Percentiles rank a stretch among this genome's conserved stretches.
Evolutionary conservation across 805 yeast species (phyloP).

Genomic region (Yamadazyma nakazawae): DNA sequence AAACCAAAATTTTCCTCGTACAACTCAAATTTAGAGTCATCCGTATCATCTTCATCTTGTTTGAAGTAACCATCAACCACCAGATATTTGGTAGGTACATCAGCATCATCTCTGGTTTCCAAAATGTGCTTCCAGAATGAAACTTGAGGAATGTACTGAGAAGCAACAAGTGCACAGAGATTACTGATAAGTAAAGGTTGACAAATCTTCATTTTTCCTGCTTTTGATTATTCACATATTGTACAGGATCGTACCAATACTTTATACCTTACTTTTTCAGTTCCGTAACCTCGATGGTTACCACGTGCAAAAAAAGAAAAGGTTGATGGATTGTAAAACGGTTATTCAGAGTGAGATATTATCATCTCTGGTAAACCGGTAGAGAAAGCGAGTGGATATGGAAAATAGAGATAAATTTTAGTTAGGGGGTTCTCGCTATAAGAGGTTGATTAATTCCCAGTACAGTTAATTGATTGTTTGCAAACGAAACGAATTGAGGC

Average conservation of each 20-base stretch:
- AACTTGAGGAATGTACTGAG: background rate
- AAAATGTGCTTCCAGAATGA: background rate
- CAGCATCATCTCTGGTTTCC: background rate
- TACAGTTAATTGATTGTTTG: no score
- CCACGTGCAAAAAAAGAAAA: background rate
- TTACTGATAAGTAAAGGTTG: background rate
- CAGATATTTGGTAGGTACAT: slow-evolving; percentile 10
- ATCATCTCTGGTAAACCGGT: no score
- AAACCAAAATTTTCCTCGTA: slow-evolving; percentile 22
- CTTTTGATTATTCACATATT: no score
- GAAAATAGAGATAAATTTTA: no score
- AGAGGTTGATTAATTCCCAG: no score
- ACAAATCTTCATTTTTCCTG: background rate
- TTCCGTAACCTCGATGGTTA: background rate
- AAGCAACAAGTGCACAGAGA: background rate
- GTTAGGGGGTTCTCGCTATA: no score
- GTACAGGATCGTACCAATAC: no score
- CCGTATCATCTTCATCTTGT: slow-evolving; percentile 16
- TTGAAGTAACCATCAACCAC: slow-evolving; percentile 18
- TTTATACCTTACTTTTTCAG: background rate
- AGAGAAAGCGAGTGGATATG: no score
- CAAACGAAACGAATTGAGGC: no score
- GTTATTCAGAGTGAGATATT: no score
- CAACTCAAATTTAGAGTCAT: slow-evolving; percentile 14
- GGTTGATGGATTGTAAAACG: no score